phyloP scores from a whole-genome alignment of 2,329 filamentous ascomycete genomes.

The Colletotrichum sp. region DNA sequence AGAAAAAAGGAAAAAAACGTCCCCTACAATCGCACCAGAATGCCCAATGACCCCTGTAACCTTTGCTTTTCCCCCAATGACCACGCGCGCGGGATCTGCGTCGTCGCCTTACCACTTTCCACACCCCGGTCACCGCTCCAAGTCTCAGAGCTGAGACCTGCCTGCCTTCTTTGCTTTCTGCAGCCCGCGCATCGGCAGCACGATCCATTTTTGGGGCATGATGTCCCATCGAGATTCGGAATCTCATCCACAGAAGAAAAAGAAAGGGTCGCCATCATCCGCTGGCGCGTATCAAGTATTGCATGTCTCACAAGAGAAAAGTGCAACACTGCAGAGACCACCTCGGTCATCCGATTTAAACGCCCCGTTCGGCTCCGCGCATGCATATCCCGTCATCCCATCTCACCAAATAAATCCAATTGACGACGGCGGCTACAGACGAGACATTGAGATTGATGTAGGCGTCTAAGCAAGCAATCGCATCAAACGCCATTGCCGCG shows the following conservation, averaged over 20 bases:
- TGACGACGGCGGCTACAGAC: background rate
- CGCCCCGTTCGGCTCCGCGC: background rate
- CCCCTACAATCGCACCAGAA: background rate
- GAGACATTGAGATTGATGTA: background rate
- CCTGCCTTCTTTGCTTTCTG: background rate
- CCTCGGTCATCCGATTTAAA: background rate
- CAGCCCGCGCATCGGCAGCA: background rate
- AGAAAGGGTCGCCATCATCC: background rate
- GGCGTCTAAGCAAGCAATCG: background rate
- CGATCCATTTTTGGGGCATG: background rate
- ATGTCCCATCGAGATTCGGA: background rate
- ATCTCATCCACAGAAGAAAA: background rate
- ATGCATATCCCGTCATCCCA: background rate
- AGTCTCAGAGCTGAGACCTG: slow-evolving; percentile 2
- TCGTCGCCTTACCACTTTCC: background rate
- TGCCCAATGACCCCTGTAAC: background rate
- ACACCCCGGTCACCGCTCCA: slow-evolving; percentile 7
- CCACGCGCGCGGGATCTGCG: background rate
- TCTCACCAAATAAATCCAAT: background rate
- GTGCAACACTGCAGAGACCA: background rate
- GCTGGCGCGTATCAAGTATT: background rate
- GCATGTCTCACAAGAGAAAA: background rate
- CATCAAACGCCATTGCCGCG: background rate
- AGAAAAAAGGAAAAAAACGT: background rate
- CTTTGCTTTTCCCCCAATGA: background rate